Conservation (phyloP, 345 rosid species). For the Orychophragmus violaceus region DNA sequence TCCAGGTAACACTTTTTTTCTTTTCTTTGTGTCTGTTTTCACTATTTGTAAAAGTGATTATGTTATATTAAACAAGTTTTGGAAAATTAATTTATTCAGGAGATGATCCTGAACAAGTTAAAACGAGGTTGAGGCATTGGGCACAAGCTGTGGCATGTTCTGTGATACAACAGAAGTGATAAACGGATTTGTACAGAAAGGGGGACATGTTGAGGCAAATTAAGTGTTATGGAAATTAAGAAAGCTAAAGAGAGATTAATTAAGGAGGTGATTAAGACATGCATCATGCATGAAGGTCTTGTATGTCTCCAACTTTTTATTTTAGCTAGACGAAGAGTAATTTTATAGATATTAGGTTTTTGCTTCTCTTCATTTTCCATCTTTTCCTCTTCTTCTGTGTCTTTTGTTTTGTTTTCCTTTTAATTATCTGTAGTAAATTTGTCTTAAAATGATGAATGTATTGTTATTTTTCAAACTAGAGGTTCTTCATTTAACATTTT, state of each 20-base stretch:
- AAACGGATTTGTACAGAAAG: slow-evolving; percentile 15
- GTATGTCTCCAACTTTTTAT: neutral
- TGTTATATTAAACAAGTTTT: neutral
- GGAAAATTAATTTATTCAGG: slow-evolving; percentile 32
- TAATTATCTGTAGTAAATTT: neutral
- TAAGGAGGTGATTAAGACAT: too few relatives aligned
- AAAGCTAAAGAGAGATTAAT: too few relatives aligned
- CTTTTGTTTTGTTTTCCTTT: neutral
- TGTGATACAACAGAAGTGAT: slow-evolving; percentile 34
- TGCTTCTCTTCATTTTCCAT: neutral
- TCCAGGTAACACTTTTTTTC: slow-evolving; percentile 48
- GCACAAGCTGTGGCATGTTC: slow-evolving; percentile 70
- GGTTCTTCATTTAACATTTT: neutral
- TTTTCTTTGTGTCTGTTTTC: neutral
- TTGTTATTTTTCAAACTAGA: neutral
- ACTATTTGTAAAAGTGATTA: neutral
- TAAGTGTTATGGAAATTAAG: neutral
- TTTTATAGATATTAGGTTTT: slow-evolving; percentile 7
- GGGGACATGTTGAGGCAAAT: neutral
- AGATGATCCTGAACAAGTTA: slow-evolving; percentile 56
- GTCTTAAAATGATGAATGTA: neutral
- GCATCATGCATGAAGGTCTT: slow-evolving; percentile 10
- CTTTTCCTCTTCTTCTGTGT: neutral
- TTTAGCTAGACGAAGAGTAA: neutral
- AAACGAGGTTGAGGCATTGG: slow-evolving; percentile 59